Percentiles rank a stretch among this genome's conserved stretches.
phyloP scores from a whole-genome alignment of 106 monocot genomes.

The Allium fistulosum region DNA sequence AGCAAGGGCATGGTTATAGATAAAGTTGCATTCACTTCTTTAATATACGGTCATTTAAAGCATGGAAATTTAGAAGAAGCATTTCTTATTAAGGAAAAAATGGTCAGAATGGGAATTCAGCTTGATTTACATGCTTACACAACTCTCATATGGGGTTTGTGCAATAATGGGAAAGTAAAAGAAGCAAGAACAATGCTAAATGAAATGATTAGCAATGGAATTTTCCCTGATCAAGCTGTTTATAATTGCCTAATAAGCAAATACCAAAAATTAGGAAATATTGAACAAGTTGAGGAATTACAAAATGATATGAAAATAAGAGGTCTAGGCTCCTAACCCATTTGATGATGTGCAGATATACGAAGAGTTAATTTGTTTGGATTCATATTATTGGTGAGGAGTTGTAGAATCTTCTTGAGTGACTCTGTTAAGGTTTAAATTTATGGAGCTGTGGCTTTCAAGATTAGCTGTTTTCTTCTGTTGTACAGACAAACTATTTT shows the following conservation, averaged over 20 bases:
- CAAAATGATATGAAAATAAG: slow-evolving; percentile 55
- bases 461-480: not conserved
- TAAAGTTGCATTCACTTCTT: slow-evolving; percentile 60
- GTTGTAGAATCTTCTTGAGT: not conserved
- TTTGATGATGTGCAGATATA: slow-evolving; percentile 5
- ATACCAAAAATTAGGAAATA: slow-evolving; percentile 47
- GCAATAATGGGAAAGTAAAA: slow-evolving; percentile 43
- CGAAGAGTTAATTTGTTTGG: not conserved
- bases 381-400: not conserved
- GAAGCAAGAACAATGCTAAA: slow-evolving; percentile 53
- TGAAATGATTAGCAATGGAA: slow-evolving; percentile 53
- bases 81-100: slow-evolving; percentile 49
- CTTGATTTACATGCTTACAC: slow-evolving; percentile 63
- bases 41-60: slow-evolving; percentile 72
- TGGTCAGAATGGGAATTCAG: slow-evolving; percentile 57
- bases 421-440: slow-evolving; percentile 10
- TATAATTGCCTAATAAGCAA: slow-evolving; percentile 74
- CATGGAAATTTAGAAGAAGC: slow-evolving; percentile 57
- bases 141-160: slow-evolving; percentile 71
- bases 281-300: slow-evolving; percentile 35
- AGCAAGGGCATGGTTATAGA: slow-evolving; percentile 50
- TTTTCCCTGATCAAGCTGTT: slow-evolving; percentile 61
- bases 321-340: slow-evolving; percentile 12
- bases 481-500: too few species aligned
- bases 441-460: not conserved